Evolutionary conservation across 2,329 filamentous ascomycete genomes (phyloP).

Genomic region (Cyphellophora attinorum): DNA sequence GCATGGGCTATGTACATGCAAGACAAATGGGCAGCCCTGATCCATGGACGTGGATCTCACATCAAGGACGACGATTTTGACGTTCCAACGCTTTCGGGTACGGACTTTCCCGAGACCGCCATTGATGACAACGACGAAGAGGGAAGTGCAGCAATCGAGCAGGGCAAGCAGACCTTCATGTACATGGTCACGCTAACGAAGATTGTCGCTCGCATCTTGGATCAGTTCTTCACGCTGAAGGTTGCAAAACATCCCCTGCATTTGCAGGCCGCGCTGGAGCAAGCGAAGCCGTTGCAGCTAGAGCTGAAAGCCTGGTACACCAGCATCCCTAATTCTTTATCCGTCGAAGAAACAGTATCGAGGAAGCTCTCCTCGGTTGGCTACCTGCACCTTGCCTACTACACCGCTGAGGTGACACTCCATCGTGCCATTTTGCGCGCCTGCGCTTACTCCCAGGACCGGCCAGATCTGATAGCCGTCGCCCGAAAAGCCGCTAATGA

Average conservation of each 20-base stretch:
- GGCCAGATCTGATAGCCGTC: slow-evolving; percentile 79
- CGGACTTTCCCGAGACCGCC: slow-evolving; percentile 66
- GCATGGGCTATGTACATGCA: slow-evolving; percentile 93
- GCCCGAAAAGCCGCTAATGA: slow-evolving; percentile 89
- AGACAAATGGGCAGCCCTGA: slow-evolving; percentile 81
- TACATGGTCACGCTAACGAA: slow-evolving; percentile 68
- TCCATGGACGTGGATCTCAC: slow-evolving; percentile 78
- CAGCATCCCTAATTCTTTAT: slow-evolving; percentile 50
- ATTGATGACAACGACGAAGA: slow-evolving; percentile 54
- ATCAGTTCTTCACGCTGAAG: slow-evolving; percentile 71
- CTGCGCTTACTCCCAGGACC: slow-evolving; percentile 45
- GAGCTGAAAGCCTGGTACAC: slow-evolving; percentile 77
- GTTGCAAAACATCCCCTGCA: too few relatives aligned
- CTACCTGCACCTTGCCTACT: slow-evolving; percentile 74
- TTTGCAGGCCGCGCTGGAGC: too few relatives aligned
- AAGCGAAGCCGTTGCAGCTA: slow-evolving; percentile 73
- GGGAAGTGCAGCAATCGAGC: slow-evolving; percentile 51
- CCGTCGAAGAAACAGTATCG: slow-evolving; percentile 50
- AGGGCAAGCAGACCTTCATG: slow-evolving; percentile 60
- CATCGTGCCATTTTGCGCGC: slow-evolving; percentile 86
- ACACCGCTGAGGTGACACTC: slow-evolving; percentile 87
- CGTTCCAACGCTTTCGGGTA: slow-evolving; percentile 53
- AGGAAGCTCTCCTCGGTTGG: slow-evolving; percentile 30
- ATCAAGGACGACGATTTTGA: slow-evolving; percentile 65
- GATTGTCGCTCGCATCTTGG: slow-evolving; percentile 69